Evolutionary conservation across 345 rosid genomes (phyloP).

Genomic region (Boechera stricta): DNA sequence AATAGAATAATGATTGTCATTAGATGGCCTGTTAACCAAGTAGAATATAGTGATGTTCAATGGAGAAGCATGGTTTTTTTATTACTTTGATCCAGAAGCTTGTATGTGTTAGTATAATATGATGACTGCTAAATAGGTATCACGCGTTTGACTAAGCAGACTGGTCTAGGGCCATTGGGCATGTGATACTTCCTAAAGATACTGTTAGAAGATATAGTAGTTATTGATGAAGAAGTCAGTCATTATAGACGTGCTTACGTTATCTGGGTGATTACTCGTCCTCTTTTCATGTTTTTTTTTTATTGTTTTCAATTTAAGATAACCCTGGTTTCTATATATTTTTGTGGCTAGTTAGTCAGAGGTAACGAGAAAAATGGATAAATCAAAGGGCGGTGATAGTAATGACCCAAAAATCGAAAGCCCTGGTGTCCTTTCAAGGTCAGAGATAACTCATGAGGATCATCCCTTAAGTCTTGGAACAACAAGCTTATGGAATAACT

Average conservation of each 20-base stretch:
- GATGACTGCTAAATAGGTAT: constrained; percentile 13
- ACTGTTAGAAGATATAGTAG: constrained; percentile 5
- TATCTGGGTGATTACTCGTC: background rate
- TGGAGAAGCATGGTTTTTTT: constrained; percentile 7
- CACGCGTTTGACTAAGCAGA: constrained; percentile 18
- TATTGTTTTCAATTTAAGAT: constrained; percentile 32
- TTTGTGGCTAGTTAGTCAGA: constrained; percentile 96
- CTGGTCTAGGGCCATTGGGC: constrained; percentile 5
- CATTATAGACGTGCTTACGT: background rate
- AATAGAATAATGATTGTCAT: constrained; percentile 15
- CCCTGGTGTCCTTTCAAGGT: constrained; percentile 73
- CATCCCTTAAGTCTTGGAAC: constrained; percentile 97
- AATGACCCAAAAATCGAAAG: constrained; percentile 58
- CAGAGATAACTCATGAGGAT: constrained; percentile 79
- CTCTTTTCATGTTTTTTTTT: constrained; percentile 10
- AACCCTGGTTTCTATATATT: constrained; percentile 55
- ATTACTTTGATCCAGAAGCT: constrained; percentile 2
- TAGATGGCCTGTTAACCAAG: background rate
- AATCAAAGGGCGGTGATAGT: constrained; percentile 48
- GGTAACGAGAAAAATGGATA: constrained; percentile 82
- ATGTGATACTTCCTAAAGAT: constrained; percentile 12
- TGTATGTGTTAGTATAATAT: background rate
- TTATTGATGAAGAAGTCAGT: constrained; percentile 12
- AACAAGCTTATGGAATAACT: constrained; percentile 90
- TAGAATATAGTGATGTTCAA: background rate